A percentile compares a stretch with the other conserved stretches of the same genome.
Evolutionary conservation across 257 asterid species (phyloP).

Genomic region (Fraxinus pennsylvanica): DNA sequence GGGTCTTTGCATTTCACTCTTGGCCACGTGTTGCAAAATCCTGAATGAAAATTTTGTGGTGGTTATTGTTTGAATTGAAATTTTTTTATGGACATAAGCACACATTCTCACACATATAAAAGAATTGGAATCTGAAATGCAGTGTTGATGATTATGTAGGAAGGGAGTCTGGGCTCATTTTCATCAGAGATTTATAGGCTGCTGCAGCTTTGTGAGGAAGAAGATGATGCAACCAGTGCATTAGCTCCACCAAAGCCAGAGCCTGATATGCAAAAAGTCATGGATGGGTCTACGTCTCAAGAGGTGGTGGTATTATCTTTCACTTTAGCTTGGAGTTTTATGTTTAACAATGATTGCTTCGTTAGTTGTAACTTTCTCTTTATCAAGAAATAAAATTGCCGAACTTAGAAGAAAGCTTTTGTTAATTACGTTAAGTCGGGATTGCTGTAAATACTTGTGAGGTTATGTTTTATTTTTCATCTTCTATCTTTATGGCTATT

Average conservation of each 20-base stretch:
- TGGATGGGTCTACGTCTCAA: slow-evolving; percentile 47
- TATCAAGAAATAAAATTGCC: not conserved
- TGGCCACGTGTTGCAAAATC: not conserved
- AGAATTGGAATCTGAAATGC: slow-evolving; percentile 9
- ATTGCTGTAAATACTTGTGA: not conserved
- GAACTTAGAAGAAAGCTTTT: not conserved
- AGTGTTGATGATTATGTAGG: slow-evolving; percentile 48
- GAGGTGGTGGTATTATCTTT: slow-evolving; percentile 42
- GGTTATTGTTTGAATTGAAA: not conserved
- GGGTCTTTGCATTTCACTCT: slow-evolving; percentile 12
- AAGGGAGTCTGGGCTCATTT: slow-evolving; percentile 67
- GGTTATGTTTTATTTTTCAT: not conserved
- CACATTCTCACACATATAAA: no score
- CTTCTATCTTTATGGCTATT: not conserved
- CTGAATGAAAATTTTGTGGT: not conserved
- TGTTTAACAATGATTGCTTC: not conserved
- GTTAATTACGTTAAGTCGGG: not conserved
- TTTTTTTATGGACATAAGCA: not conserved
- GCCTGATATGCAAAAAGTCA: slow-evolving; percentile 61
- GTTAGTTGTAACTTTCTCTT: not conserved
- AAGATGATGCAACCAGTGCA: slow-evolving; percentile 96
- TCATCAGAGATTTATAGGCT: slow-evolving; percentile 79
- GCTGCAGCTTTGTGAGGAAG: slow-evolving; percentile 88
- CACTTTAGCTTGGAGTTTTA: not conserved
- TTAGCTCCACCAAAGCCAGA: slow-evolving; percentile 85